A percentile compares a stretch with the other conserved stretches of the same genome.
Conservation (phyloP, 2,329 filamentous ascomycete genomes). For the Penicillium griseofulvum region DNA sequence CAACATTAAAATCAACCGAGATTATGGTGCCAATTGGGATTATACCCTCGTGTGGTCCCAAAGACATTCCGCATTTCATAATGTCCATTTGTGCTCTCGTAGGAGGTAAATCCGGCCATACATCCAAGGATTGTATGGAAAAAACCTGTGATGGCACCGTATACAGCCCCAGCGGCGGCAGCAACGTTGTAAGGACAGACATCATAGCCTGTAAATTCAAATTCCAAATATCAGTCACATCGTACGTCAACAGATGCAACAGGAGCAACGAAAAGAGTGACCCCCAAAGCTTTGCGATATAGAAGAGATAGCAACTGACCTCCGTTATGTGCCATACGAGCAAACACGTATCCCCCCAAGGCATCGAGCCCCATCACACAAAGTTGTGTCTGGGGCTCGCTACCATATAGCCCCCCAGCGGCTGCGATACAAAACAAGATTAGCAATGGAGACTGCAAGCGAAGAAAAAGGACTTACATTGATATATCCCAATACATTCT, state of each 20-base stretch:
- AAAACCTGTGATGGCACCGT: slow-evolving; percentile 14
- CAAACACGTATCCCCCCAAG: slow-evolving; percentile 18
- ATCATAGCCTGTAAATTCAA: slow-evolving; percentile 5
- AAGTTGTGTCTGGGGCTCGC: slow-evolving; percentile 4
- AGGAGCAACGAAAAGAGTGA: not conserved
- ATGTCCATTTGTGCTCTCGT: slow-evolving; percentile 10
- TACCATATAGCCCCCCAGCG: slow-evolving; percentile 11
- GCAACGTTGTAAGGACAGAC: slow-evolving; percentile 17
- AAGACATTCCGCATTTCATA: slow-evolving; percentile 11
- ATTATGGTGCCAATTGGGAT: slow-evolving; percentile 6
- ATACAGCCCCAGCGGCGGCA: slow-evolving; percentile 16
- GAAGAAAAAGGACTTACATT: slow-evolving; percentile 4
- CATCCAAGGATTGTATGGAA: slow-evolving; percentile 16
- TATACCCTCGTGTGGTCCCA: slow-evolving; percentile 11
- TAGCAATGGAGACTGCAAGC: not conserved
- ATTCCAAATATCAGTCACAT: not conserved
- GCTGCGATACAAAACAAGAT: not conserved
- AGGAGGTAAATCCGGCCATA: not conserved
- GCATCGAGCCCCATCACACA: slow-evolving; percentile 15
- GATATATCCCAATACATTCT: slow-evolving; percentile 17
- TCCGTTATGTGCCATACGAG: slow-evolving; percentile 19
- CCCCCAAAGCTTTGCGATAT: not conserved
- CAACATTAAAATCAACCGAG: not conserved
- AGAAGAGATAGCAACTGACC: not conserved
- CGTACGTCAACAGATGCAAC: not conserved